Evolutionary conservation across 116 monocot species (phyloP).

Genomic region (Trichopus zeylanicus): DNA sequence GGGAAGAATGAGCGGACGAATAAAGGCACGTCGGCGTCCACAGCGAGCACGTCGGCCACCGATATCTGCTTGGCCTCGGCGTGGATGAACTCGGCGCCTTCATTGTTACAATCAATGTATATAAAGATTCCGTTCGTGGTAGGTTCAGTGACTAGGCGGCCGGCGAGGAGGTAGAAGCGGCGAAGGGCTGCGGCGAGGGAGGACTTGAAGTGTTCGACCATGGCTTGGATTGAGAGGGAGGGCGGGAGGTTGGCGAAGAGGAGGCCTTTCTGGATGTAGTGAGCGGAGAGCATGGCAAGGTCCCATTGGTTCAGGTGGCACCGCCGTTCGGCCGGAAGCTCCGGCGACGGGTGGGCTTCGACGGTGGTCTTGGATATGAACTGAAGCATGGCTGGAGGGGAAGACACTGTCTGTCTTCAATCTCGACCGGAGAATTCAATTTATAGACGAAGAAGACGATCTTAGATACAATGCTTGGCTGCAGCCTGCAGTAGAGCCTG

Average conservation of each 20-base stretch:
- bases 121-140: constrained; percentile 6
- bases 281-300: constrained; percentile 3
- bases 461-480: too few species aligned
- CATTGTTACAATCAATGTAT: constrained; percentile 16
- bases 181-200: constrained; percentile 27
- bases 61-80: constrained; percentile 13
- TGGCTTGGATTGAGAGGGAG: neutral
- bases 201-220: constrained; percentile 19
- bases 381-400: neutral
- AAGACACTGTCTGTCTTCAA: constrained; percentile 1
- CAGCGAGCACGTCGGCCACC: constrained; percentile 23
- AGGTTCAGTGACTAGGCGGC: constrained; percentile 19
- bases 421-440: too few species aligned
- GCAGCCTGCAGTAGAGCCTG: too few species aligned
- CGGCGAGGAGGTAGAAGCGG: constrained; percentile 48
- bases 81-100: constrained; percentile 46
- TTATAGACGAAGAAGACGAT: too few species aligned
- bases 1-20: constrained; percentile 36
- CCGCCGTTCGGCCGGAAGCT: neutral
- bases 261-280: constrained; percentile 38
- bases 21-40: constrained; percentile 12
- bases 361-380: constrained; percentile 9
- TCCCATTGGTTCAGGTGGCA: constrained; percentile 32
- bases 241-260: constrained; percentile 19
- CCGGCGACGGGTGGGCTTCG: constrained; percentile 5